These are phyloP conservation scores for Lentinus tigrinus DNA, from an alignment of 768 basidiomycete genomes.

Conservation along the genomic window DNA sequence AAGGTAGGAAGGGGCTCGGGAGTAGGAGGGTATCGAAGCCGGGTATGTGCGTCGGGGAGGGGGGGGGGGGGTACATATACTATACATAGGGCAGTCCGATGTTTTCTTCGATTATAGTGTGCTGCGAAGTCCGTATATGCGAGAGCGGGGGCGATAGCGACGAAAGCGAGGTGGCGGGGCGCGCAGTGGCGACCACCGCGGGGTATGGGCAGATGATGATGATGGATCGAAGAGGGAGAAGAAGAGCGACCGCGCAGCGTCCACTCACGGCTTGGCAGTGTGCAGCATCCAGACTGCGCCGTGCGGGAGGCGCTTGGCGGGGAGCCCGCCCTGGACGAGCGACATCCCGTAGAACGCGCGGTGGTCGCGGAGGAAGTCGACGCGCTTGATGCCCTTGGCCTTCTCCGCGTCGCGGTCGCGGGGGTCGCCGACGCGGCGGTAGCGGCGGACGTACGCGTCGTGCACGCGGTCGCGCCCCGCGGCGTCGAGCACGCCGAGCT, in stretches of 20 bases:
- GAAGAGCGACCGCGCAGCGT: not conserved
- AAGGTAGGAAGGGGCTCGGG: too few relatives aligned
- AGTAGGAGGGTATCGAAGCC: too few relatives aligned
- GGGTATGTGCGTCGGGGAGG: too few relatives aligned
- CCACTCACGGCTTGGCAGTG: slow-evolving; percentile 16
- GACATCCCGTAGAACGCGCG: slow-evolving; percentile 21
- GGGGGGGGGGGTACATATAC: too few relatives aligned
- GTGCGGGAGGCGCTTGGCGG: slow-evolving; percentile 16
- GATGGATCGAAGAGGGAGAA: too few relatives aligned
- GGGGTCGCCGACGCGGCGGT: slow-evolving; percentile 31
- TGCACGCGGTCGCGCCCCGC: slow-evolving; percentile 37
- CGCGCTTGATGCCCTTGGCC: slow-evolving; percentile 48
- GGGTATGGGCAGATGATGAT: too few relatives aligned
- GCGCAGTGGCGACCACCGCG: too few relatives aligned
- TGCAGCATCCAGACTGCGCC: slow-evolving; percentile 20
- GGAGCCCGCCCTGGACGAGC: slow-evolving; percentile 16
- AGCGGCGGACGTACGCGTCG: slow-evolving; percentile 43
- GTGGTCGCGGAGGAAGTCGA: slow-evolving; percentile 50
- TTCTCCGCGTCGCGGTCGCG: slow-evolving; percentile 38
- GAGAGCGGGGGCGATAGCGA: too few relatives aligned
- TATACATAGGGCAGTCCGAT: too few relatives aligned
- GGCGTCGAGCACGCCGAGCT: slow-evolving; percentile 37
- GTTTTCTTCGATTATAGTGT: too few relatives aligned
- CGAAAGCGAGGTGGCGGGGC: too few relatives aligned
- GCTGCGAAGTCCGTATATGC: too few relatives aligned